Percentiles rank a stretch among this genome's conserved stretches.
These are phyloP conservation scores for Brassica hybrid DNA, from an alignment of 441 rosid species.

Conservation along the genomic window DNA sequence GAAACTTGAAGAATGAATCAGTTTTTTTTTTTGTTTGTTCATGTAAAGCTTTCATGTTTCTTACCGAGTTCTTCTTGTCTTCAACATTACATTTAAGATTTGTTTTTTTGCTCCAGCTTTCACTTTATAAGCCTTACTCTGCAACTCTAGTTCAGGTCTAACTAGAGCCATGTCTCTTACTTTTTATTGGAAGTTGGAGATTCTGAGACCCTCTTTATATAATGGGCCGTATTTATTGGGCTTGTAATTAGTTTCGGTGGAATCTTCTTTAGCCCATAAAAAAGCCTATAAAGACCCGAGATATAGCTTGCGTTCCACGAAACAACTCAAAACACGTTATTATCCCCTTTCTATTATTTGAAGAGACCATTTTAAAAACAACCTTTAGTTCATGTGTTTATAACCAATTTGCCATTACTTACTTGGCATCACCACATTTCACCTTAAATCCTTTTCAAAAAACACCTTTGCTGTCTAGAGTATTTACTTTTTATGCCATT, in stretches of 20 bases:
- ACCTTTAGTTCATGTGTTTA: too few relatives aligned
- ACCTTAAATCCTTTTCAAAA: too few relatives aligned
- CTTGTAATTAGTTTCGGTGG: not conserved
- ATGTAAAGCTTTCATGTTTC: constrained; percentile 6
- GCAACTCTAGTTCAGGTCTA: not conserved
- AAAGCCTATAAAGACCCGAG: not conserved
- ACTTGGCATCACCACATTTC: too few relatives aligned
- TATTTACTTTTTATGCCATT: too few relatives aligned
- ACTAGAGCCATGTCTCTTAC: constrained; percentile 22
- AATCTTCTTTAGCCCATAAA: not conserved
- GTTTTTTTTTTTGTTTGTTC: not conserved
- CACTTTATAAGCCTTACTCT: constrained; percentile 12
- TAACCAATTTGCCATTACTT: too few relatives aligned
- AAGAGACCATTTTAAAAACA: too few relatives aligned
- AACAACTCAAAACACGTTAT: constrained; percentile 15
- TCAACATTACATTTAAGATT: not conserved
- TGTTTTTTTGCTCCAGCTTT: not conserved
- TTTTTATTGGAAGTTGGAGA: not conserved
- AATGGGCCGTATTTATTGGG: constrained; percentile 10
- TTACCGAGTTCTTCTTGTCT: not conserved
- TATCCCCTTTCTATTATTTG: too few relatives aligned
- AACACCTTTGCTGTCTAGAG: too few relatives aligned
- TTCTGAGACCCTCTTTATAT: too few relatives aligned
- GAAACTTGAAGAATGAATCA: constrained; percentile 49
- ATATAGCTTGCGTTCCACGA: constrained; percentile 28